phyloP scores from a whole-genome alignment of 1,139 yeast species.

The Zygotorulaspora mrakii region DNA sequence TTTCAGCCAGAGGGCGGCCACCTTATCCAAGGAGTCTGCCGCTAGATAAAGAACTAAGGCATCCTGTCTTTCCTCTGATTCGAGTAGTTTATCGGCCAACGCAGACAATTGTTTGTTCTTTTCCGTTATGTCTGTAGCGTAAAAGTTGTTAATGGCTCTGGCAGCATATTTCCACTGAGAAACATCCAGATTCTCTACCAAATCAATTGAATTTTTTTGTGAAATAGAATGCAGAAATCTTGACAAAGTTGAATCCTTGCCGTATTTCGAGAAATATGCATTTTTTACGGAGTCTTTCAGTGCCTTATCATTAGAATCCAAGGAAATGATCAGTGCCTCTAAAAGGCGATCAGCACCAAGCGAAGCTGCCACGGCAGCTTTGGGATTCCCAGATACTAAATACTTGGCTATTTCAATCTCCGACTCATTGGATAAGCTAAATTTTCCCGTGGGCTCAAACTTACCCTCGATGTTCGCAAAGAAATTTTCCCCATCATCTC shows the following conservation, averaged over 20 bases:
- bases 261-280: constrained; percentile 62
- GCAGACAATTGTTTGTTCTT: constrained; percentile 56
- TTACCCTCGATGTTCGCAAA: constrained; percentile 37
- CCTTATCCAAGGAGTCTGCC: constrained; percentile 76
- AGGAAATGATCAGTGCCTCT: constrained; percentile 81
- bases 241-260: constrained; percentile 52
- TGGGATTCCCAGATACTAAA: constrained; percentile 59
- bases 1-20: constrained; percentile 76
- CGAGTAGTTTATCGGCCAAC: constrained; percentile 70
- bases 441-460: constrained; percentile 43
- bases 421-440: constrained; percentile 38
- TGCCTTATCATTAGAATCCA: constrained; percentile 57
- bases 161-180: constrained; percentile 81
- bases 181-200: constrained; percentile 75
- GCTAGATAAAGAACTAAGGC: constrained; percentile 79
- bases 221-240: constrained; percentile 70
- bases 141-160: constrained; percentile 59
- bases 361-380: constrained; percentile 65
- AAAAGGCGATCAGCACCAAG: constrained; percentile 58
- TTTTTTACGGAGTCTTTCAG: constrained; percentile 65
- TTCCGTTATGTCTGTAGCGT: constrained; percentile 41
- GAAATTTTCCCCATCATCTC: constrained; percentile 36
- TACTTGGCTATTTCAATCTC: constrained; percentile 52
- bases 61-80: constrained; percentile 53
- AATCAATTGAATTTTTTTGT: constrained; percentile 58